Base-by-base conservation (phyloP, 805 yeast genomes). In the Sugiyamaella americana region DNA sequence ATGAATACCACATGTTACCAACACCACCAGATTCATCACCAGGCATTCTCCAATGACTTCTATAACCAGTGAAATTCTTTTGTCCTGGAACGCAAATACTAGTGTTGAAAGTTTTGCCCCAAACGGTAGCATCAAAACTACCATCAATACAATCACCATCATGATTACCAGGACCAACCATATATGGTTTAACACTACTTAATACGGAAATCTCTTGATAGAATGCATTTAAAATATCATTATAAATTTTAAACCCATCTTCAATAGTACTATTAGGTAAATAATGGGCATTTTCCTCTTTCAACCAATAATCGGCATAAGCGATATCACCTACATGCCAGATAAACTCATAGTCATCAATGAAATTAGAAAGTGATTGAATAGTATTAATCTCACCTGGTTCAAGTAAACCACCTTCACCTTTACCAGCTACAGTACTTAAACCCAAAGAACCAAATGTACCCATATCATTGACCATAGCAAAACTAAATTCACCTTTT, bases 291-390 rank as follows among this genome's bases (percentile, higher is more conserved):
- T 50, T 40, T 34, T 40, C 46, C 46, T 58, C 61, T 34, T 50
- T 40, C 32, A 58, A 51, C 62, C 62, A 58, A 20, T 54, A 41
- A 37, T 58, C 62, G 4, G 62, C 62, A 30, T 58, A 58, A 11
- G 57, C 59, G 43, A 58, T 44, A 44, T 58, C 62, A 30, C 62
- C 62, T 4, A 56, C 55, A 43, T 53, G 57, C 56, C 56, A 52
- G 35, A 48, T 18, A 37, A 52, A 50, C 20, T 37, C 40, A 35
- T 47, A 52, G 16, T 46, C 40, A 40, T 51, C 45, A 35, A 34
- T 36, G 38, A n/a, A 13, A 11, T 42, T 37, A 10, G 21, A 29
- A 21, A 53, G 40, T 10, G 57, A 43, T 16, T 52, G 45, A 24
- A 53, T 53, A 26, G 57, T 53, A 41, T 43, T 51, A n/a, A 22